Evolutionary conservation across 352 stramenopile genomes (phyloP), one percentile per base, ranked within the genome.

Genomic region (Phytophthora syringae): DNA sequence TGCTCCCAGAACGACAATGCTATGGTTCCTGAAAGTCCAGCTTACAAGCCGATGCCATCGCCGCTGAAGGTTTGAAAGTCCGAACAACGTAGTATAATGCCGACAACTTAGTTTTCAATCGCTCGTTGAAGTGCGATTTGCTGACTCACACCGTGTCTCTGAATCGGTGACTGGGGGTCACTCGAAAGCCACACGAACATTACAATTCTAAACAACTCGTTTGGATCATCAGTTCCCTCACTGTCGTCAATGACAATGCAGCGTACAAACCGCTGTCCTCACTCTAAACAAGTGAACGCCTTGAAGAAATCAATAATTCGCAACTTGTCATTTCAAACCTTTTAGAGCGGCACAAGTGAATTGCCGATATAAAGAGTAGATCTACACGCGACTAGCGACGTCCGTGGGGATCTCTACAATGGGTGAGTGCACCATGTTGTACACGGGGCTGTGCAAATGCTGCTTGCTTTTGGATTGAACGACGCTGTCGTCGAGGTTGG

Each of bases 401-500:
- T 32, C 27, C 9, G 27, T 10, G 5, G 27, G 27, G 5, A 32
- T 32, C 27, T 5, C 27, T 32, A 9, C 27, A 32, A 32, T 32
- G 27, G 27, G 27, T n/a, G n/a, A n/a, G n/a, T n/a, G n/a, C n/a
- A 77, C 54, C 43, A 69, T 52, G 18, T 77, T 60, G 30, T 72
- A 74, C 54, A 60, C 27, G 0, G 70, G 65, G 13, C 60, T 74
- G 42, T 67, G 58, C 5, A 60, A 54, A 2, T 51, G 12, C 28
- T 25, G 18, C 34, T 64, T 64, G 15, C 40, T 60, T 43, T 32
- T 12, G 6, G 65, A 69, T 24, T 65, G 52, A 7, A 61, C 6
- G 34, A 55, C 63, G 16, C 57, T 60, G 18, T 60, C 59, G 22
- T 54, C 64, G 1, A n/a, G n/a, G n/a, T n/a, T n/a, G n/a, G n/a